Percentiles rank a stretch among this genome's conserved stretches.
Conservation (phyloP, 257 asterid species). For the Solanum piurae region DNA sequence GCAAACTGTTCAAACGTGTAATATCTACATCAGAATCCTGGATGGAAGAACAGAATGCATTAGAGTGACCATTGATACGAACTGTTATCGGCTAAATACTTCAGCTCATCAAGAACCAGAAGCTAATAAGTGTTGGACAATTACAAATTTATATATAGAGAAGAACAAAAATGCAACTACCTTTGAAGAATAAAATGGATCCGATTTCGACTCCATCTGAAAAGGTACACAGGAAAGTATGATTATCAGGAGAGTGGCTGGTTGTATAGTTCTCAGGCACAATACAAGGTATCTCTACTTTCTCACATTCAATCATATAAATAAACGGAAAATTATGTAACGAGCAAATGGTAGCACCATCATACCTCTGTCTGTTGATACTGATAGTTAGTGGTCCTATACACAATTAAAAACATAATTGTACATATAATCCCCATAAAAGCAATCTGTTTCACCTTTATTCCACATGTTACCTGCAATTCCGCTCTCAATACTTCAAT, state of each 20-base stretch:
- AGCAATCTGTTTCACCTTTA: constrained; percentile 54
- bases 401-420: constrained; percentile 42
- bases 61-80: neutral
- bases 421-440: constrained; percentile 50
- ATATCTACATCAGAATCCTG: constrained; percentile 29
- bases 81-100: neutral
- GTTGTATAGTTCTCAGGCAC: neutral
- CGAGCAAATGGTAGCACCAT: neutral
- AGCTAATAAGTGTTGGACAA: neutral
- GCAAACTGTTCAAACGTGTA: constrained; percentile 30
- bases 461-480: constrained; percentile 38
- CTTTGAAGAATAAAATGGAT: constrained; percentile 31
- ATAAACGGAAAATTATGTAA: neutral
- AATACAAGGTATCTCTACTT: neutral
- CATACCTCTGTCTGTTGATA: constrained; percentile 56
- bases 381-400: constrained; percentile 60
- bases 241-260: neutral
- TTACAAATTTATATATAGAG: neutral
- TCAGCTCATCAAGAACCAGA: neutral
- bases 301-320: neutral
- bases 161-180: constrained; percentile 10
- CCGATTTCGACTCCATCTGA: constrained; percentile 44
- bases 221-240: constrained; percentile 1
- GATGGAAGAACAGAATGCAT: neutral
- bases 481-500: neutral